Evolutionary conservation across 805 yeast species (phyloP), one percentile per base, ranked within the genome.

Genomic region (Scheffersomyces amazonensis): DNA sequence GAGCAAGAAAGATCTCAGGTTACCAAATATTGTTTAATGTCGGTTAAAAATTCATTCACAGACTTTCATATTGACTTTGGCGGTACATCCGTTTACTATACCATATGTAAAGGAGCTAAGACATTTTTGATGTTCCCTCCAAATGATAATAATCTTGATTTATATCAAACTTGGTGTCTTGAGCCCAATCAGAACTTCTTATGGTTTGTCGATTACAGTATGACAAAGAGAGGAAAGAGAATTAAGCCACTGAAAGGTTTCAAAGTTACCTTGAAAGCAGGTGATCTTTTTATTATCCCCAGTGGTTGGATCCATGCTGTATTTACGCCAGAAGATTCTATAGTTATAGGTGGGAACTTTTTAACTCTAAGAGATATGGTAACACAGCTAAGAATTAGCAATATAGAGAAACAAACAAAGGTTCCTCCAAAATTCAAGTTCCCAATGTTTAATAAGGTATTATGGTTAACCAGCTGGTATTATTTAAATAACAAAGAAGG

Each of bases 261-360:
- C 35, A 74, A 75, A 36, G 79, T 81, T 13, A 69, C 71, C 6
- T 52, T 84, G 16, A 37, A 47, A 1, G 61, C 76, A 1, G 95
- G 95, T 1, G 96, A 89, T 52, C 69, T 88, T 18, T 72, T 89
- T 60, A 69, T 88, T 11, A 81, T 89, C 15, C 96, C 97, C 3
- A 80, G 93, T 30, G 96, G 96, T 0, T 89, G 96, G 95, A 88
- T 89, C 35, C 96, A 89, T 59, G 81, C 93, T 0, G 97, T 89
- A 0, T 79, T 79, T 52, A 88, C 96, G 0, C 91, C 95, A 0
- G 63, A 66, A 12, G 96, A 89, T 54, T 77, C 95, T 0, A 62
- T 88, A 2, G 88, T 89, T 2, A 76, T 89, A 39, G 96, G 96
- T 2, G 97, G 97, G 0, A 89, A 89, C 56, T 89, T 82, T 55